These are phyloP conservation scores for Ceratobasidium sp. DNA, from an alignment of 1,284 basidiomycete genomes.

Conservation along the genomic window DNA sequence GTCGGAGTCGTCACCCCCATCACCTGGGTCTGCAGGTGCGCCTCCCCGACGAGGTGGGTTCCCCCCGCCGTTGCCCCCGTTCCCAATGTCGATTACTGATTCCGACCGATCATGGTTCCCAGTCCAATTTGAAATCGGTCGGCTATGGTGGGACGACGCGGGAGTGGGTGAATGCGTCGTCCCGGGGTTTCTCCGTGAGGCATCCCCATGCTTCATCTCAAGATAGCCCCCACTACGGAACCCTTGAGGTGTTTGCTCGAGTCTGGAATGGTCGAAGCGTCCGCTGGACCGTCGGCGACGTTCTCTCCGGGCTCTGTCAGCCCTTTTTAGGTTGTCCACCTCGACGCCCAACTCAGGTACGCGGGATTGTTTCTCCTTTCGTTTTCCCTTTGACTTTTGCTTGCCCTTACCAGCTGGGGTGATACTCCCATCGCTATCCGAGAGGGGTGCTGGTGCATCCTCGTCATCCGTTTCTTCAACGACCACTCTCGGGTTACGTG, in stretches of 20 bases:
- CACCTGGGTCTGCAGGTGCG: neutral
- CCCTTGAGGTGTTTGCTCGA: neutral
- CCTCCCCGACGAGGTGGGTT: neutral
- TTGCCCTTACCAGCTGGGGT: neutral
- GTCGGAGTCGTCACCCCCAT: neutral
- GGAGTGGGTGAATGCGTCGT: no score
- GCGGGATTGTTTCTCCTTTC: neutral
- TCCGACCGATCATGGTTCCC: no score
- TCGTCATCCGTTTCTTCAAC: slow-evolving; percentile 8
- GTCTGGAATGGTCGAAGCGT: neutral
- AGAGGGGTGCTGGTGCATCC: neutral
- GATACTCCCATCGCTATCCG: neutral
- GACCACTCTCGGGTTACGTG: neutral
- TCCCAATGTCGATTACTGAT: no score
- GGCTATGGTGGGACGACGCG: neutral
- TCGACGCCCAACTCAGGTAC: slow-evolving; percentile 1
- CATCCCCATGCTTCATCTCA: neutral
- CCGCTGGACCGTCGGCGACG: neutral
- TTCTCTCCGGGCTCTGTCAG: neutral
- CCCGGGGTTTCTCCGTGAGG: no score
- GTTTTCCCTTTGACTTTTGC: neutral
- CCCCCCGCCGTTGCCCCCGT: no score
- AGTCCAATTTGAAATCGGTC: neutral
- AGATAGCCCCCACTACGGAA: slow-evolving; percentile 12
- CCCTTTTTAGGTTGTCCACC: neutral